These are phyloP conservation scores for Lasiodiplodia citricola DNA, from an alignment of 2,329 filamentous ascomycete species.

Conservation along the genomic window DNA sequence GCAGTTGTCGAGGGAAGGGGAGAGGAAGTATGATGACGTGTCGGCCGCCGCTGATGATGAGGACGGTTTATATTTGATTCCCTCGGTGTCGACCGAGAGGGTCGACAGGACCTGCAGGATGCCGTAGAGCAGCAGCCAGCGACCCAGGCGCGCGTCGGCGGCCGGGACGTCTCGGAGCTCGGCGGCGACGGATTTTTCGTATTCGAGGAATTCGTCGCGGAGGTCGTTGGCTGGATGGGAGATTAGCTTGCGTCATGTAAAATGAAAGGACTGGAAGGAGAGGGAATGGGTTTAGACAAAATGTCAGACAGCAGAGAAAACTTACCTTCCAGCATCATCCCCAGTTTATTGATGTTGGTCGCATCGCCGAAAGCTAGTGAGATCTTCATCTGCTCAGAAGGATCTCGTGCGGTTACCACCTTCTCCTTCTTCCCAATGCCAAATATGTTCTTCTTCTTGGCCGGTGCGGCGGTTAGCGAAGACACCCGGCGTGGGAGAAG, in stretches of 20 bases:
- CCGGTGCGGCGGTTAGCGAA: constrained; percentile 31
- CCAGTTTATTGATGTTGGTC: constrained; percentile 47
- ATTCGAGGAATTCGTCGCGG: constrained; percentile 48
- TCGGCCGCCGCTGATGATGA: no score
- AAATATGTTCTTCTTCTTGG: constrained; percentile 44
- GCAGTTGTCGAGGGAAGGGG: constrained; percentile 43
- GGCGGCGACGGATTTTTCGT: constrained; percentile 42
- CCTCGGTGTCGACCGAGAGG: constrained; percentile 48
- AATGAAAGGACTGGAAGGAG: background rate
- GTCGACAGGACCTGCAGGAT: constrained; percentile 49
- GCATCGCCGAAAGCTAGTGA: constrained; percentile 47
- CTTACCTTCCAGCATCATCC: constrained; percentile 44
- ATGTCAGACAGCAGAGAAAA: background rate
- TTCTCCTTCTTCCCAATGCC: constrained; percentile 44
- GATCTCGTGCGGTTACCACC: constrained; percentile 39
- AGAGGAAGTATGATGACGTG: constrained; percentile 43
- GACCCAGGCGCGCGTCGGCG: constrained; percentile 49
- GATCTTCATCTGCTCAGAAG: constrained; percentile 47
- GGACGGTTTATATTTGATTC: constrained; percentile 37
- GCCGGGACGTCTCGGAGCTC: constrained; percentile 45
- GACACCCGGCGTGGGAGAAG: constrained; percentile 58
- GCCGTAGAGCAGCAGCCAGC: constrained; percentile 51
- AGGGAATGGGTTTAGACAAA: no score
- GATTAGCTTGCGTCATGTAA: background rate
- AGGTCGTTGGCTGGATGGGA: constrained; percentile 41